Conservation (phyloP, 1,284 basidiomycete species). For the Agaricales sp. region DNA sequence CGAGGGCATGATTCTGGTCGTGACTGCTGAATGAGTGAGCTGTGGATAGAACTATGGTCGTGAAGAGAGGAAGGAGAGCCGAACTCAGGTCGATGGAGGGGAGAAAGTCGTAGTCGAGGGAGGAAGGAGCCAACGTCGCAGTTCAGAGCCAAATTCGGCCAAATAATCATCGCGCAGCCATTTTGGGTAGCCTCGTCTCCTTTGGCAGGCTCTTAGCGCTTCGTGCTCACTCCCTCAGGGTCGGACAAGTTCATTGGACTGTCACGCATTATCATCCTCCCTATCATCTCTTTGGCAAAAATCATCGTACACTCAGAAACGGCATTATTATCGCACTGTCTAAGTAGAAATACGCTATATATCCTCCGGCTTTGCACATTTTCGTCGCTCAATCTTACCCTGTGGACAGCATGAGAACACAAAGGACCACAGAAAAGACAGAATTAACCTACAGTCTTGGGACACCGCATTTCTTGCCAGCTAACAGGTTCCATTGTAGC, state of each 20-base stretch:
- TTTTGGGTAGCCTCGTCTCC: neutral
- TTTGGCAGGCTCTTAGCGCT: neutral
- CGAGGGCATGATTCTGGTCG: slow-evolving; percentile 33
- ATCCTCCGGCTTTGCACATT: slow-evolving; percentile 81
- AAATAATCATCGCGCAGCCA: neutral
- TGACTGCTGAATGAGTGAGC: neutral
- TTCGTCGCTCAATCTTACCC: slow-evolving; percentile 72
- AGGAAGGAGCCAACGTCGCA: too few relatives aligned
- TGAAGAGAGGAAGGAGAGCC: neutral
- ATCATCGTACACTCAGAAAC: too few relatives aligned
- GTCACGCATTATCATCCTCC: too few relatives aligned
- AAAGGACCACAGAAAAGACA: neutral
- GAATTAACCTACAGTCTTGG: slow-evolving; percentile 41
- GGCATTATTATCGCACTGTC: neutral
- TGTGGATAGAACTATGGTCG: neutral
- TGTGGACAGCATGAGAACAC: neutral
- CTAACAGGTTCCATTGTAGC: slow-evolving; percentile 76
- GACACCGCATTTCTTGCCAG: slow-evolving; percentile 90
- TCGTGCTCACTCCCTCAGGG: too few relatives aligned
- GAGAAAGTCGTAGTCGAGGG: too few relatives aligned
- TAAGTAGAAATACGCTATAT: slow-evolving; percentile 20
- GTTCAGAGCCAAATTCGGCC: neutral
- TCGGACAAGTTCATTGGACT: too few relatives aligned
- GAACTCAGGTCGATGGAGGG: too few relatives aligned
- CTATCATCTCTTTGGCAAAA: neutral